These are phyloP conservation scores for Fusarium tanahbumbuense DNA, from an alignment of 2,329 filamentous ascomycete species.

Conservation along the genomic window DNA sequence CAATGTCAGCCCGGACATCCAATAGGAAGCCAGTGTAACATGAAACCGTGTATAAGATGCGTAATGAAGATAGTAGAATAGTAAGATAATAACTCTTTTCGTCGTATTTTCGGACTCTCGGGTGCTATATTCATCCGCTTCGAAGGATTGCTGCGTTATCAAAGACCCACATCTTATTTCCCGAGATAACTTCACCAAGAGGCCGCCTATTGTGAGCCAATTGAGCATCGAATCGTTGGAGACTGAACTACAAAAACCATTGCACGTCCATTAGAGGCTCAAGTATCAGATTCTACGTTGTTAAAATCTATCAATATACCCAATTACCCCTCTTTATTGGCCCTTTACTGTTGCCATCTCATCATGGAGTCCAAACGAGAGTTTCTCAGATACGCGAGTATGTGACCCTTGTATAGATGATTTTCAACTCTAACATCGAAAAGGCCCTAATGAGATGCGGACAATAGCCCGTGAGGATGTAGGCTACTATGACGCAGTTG, in stretches of 20 bases:
- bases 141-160: conserved; percentile 5
- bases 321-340: neutral
- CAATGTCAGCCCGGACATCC: neutral
- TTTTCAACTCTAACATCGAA: neutral
- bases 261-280: neutral
- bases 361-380: conserved; percentile 22
- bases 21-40: neutral
- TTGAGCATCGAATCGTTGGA: neutral
- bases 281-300: neutral
- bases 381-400: conserved; percentile 37
- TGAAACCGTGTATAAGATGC: neutral
- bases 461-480: conserved; percentile 39
- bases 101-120: conserved; percentile 7
- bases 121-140: neutral
- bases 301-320: neutral
- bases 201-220: conserved; percentile 24
- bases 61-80: neutral
- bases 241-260: neutral
- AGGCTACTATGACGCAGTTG: conserved; percentile 41
- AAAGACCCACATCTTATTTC: conserved; percentile 7
- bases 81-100: neutral
- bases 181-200: conserved; percentile 12
- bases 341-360: neutral
- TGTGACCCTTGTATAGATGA: neutral
- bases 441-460: conserved; percentile 42